Evolutionary conservation across 305 asterid species (phyloP), one percentile per base, ranked within the genome.

Genomic region (Striga hermonthica): DNA sequence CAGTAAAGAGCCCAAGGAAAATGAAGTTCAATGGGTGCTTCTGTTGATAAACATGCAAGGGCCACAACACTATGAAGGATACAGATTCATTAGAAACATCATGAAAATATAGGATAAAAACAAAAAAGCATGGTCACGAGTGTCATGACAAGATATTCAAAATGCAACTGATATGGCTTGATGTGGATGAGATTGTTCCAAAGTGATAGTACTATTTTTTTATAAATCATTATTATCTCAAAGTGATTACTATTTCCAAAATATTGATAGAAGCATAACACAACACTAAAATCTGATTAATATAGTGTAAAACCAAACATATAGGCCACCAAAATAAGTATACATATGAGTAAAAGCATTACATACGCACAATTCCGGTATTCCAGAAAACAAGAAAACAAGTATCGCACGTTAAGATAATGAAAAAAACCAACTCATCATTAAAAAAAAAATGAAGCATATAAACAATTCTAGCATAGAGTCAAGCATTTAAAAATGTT

Each of bases 1-100:
- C 75, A 52, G 99, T 93, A 41, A 90, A 93, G 58, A 93, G 94
- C 68, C 93, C 96, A 52, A 93, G 96, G 90, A 93, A 84, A 39
- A 93, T 52, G 52, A 90, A 76, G 81, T 93, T 93, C 83, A 82
- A 65, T 3, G 99, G 99, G 77, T 93, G 99, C 88, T 70, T 93
- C 71, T 93, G 97, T 74, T 85, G 91, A 68, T 93, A 93, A 14
- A 81, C 64, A 62, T 87, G 75, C 85, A 93, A 74, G 5, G 99
- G 97, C 93, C 95, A 86, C 88, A 93, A 57, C 74, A 88, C 97
- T 93, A 81, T 38, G 58, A 65, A 70, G 69, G 54, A 66, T 60
- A 64, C 12, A 68, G 41, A 22, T 31, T 35, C 58, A 57, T 69
- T 50, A 75, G 62, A 61, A 39, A 68, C 62, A 54, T 53, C 7